Base-by-base conservation (phyloP, 139 green algal genomes). In the Chlamydomonas sp. region DNA sequence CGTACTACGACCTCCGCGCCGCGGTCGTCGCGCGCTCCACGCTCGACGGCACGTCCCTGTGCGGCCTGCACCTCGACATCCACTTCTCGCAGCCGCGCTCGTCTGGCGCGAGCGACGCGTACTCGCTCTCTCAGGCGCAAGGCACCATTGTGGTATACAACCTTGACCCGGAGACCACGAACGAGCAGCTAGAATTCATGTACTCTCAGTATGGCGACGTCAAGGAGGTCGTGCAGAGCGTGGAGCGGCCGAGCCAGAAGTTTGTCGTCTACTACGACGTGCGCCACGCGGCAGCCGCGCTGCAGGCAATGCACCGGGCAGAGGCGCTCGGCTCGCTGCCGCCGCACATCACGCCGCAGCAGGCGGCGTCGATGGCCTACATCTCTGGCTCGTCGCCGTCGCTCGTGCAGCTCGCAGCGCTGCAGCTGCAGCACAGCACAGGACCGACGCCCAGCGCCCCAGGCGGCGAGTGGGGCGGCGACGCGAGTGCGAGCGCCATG, bases 191-290 rank as follows among this genome's bases (percentile, higher is more conserved):
- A 2, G 69, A 76, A 2, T 84, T 79, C 69, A 77, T 92, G 2
- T 93, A 97, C 67, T 80, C 73, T n/a, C 70, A 79, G 47, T 96
- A 90, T 67, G 93, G 93, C 1, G 89, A 96, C 22, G 83, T 98
- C 0, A 89, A 88, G 65, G 74, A 83, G 35, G 83, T 89, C 47
- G 70, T 65, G 5, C 67, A 84, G 73, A 79, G 76, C 8, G 80
- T 78, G 3, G 59, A 86, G 35, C 76, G 87, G 57, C 62, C 72
- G 36, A 82, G 78, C 67, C 86, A 92, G 61, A 90, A 90, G 77
- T 88, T 95, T 39, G 83, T 97, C 1, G 90, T 96, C 65, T 98
- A 90, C 37, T 97, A 89, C 60, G 92, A 98, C 65, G 76, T 83
- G 31, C 78, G 87, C 8, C 79, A 88, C 64, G 85, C 82, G 8